phyloP scores from a whole-genome alignment of 2,329 filamentous ascomycete species.

The Xylaria sp. region DNA sequence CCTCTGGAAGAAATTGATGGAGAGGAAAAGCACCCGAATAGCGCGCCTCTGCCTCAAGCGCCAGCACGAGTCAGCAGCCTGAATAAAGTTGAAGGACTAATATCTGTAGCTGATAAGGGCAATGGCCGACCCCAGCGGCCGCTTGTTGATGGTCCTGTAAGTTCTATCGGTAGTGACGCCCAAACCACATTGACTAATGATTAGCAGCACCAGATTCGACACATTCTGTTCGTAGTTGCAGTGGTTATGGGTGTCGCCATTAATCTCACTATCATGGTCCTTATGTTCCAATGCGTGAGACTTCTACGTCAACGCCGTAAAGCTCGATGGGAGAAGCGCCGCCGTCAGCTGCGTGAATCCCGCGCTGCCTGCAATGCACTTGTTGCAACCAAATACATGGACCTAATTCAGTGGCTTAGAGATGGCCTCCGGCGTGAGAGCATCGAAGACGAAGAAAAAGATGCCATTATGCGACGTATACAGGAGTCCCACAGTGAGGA shows the following conservation, averaged over 20 bases:
- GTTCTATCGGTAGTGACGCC: constrained; percentile 16
- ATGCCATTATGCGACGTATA: constrained; percentile 47
- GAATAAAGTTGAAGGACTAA: constrained; percentile 4
- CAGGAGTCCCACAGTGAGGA: constrained; percentile 45
- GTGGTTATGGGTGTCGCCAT: constrained; percentile 25
- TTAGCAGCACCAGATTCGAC: constrained; percentile 21
- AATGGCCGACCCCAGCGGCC: constrained; percentile 4
- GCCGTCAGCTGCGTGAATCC: constrained; percentile 24
- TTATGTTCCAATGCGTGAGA: constrained; percentile 33
- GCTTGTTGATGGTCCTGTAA: constrained; percentile 31
- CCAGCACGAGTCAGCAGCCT: constrained; percentile 9
- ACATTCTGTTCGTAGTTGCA: constrained; percentile 18
- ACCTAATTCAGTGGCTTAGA: constrained; percentile 49
- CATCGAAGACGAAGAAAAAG: constrained; percentile 53
- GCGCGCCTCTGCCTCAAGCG: constrained; percentile 8
- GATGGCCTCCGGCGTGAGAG: constrained; percentile 39
- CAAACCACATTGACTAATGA: constrained; percentile 27
- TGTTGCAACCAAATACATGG: constrained; percentile 44
- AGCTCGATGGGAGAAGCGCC: constrained; percentile 32
- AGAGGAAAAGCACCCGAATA: neutral
- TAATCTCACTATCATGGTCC: constrained; percentile 22
- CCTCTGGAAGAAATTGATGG: constrained; percentile 38
- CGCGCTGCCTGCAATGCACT: constrained; percentile 42
- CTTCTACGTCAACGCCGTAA: constrained; percentile 33
- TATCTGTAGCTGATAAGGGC: constrained; percentile 6